phyloP scores from a whole-genome alignment of 352 stramenopile genomes.

The Stramenopiles sp. region DNA sequence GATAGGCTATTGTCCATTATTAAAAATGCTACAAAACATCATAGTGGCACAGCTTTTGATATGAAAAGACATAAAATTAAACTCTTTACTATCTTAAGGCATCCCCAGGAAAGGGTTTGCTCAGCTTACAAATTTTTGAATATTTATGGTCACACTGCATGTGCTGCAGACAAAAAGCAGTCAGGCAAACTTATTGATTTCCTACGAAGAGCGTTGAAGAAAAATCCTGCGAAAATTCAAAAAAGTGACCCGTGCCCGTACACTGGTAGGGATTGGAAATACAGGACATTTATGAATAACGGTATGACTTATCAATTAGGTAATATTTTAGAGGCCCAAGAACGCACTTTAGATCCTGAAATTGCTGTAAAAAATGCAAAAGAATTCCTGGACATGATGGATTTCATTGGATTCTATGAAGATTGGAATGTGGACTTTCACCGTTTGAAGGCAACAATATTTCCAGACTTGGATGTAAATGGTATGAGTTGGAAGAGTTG shows the following conservation, averaged over 20 bases:
- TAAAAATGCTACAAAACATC: not conserved
- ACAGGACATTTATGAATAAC: not conserved
- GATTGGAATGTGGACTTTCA: not conserved
- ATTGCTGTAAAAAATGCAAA: not conserved
- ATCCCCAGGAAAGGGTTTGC: not conserved
- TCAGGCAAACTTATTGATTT: not conserved
- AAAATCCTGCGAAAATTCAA: not conserved
- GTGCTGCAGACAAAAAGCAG: not conserved
- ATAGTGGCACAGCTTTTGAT: not conserved
- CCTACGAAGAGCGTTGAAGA: not conserved
- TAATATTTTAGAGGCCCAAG: not conserved
- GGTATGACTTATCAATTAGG: not conserved
- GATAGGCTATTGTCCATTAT: not conserved
- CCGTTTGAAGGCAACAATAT: not conserved
- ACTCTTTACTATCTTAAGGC: not conserved
- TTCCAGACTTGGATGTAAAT: not conserved
- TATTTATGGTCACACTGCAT: not conserved
- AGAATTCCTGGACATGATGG: not conserved
- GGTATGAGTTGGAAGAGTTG: not conserved
- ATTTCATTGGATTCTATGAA: not conserved
- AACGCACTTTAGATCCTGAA: not conserved
- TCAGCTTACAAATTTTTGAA: not conserved
- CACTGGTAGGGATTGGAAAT: not conserved
- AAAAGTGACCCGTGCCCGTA: not conserved
- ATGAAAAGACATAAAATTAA: not conserved